Base-by-base conservation (phyloP, 192 early-diverging fungal genomes). In the Entophlyctis luteolus region DNA sequence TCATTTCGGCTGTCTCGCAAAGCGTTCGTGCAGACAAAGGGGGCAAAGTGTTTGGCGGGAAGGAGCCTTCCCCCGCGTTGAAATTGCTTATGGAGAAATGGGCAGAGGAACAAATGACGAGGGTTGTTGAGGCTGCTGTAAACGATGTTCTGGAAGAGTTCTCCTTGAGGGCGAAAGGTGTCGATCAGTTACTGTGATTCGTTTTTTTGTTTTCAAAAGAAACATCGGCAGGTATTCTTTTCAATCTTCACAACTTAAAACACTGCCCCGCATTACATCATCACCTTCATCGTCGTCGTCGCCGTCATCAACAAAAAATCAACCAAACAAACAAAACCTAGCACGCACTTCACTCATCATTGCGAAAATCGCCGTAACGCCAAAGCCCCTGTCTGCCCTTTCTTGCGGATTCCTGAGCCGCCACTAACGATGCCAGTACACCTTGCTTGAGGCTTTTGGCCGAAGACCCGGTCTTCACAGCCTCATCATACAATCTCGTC, bases 391-490 rank as follows among this genome's bases (percentile, higher is more conserved):
- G 25, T 75, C 91, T 81, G 39, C 76, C 68, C 42, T 80, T 84
- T 74, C 88, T 90, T 6, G 91, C 90, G 32, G 78, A 73, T 16
- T 83, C 85, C 53, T 85, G 80, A 1, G 84, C 77, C n/a, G 86
- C 83, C 33, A 89, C 72, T 34, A 92, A 73, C n/a, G 78, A 76
- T 29, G 82, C 77, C 32, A 91, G 35, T 33, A 86, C 75, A 32
- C 56, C 70, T 65, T 81, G 79, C 62, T 86, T 86, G 32, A 76
- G 79, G n/a, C 71, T 77, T 46, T 73, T 74, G 33, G 59, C 37
- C 25, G 27, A 33, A 22, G 34, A 31, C 14, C 22, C 36, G 6
- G 8, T 28, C 39, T 74, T 71, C 12, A 77, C 75, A 8, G 79
- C 73, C 22, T 65, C 55, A 33, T 74, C 75, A 46, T 79, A 55